These are phyloP conservation scores for Leptomonas pyrrhocoris DNA, from an alignment of 208 protist species.

Conservation along the genomic window DNA sequence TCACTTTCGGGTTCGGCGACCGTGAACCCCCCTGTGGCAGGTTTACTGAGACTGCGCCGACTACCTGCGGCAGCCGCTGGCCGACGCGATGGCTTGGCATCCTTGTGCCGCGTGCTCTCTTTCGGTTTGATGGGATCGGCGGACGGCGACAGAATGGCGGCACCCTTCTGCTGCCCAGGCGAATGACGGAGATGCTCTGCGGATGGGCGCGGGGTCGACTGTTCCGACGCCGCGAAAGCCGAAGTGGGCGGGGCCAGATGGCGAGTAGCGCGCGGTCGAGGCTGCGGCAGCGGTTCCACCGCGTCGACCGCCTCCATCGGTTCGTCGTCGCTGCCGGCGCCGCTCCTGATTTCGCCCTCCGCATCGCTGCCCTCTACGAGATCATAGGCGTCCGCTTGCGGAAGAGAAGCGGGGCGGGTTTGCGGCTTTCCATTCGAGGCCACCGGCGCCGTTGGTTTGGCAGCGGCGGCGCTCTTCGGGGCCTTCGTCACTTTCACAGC, in stretches of 20 bases:
- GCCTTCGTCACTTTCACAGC: background rate
- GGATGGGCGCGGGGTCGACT: background rate
- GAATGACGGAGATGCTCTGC: background rate
- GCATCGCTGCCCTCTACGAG: conserved; percentile 9
- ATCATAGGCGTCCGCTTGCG: background rate
- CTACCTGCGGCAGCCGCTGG: background rate
- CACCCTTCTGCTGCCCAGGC: background rate
- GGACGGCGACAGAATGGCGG: background rate
- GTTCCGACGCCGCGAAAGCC: conserved; percentile 3
- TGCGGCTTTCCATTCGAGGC: background rate
- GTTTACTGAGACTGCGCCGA: background rate
- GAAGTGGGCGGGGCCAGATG: conserved; percentile 10
- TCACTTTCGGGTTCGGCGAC: conserved; percentile 1
- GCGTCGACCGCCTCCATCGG: background rate
- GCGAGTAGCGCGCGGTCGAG: background rate
- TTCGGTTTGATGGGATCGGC: background rate
- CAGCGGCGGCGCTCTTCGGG: background rate
- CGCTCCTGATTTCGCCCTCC: background rate
- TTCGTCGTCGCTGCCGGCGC: background rate
- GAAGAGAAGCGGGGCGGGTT: background rate
- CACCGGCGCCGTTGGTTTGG: background rate
- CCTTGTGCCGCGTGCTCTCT: background rate
- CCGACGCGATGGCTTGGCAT: background rate
- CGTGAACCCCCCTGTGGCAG: background rate
- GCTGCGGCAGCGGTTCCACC: conserved; percentile 9